Conservation (phyloP, 768 basidiomycete species). For the Pleurotus salmoneostramineus region DNA sequence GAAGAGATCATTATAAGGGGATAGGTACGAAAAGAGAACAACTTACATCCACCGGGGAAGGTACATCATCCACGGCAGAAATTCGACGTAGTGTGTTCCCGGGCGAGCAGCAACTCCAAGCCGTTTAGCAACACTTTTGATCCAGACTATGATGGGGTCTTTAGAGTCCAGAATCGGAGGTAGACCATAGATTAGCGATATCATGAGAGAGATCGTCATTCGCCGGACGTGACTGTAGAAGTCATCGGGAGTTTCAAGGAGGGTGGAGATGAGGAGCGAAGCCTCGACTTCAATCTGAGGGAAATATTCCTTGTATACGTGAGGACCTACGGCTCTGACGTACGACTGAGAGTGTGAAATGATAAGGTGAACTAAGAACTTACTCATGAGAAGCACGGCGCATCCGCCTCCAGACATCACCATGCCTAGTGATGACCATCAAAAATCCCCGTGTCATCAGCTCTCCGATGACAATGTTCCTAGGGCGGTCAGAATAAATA, state of each 20-base stretch:
- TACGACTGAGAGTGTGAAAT: background rate
- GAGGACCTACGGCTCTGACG: background rate
- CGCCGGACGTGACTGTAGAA: conserved; percentile 19
- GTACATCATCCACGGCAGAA: conserved; percentile 25
- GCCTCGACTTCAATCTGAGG: background rate
- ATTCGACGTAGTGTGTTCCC: conserved; percentile 28
- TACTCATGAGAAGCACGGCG: background rate
- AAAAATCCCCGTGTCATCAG: conserved; percentile 23
- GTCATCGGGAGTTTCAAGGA: background rate
- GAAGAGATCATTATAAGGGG: background rate
- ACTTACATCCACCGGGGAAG: conserved; percentile 23
- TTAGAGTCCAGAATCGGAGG: conserved; percentile 2
- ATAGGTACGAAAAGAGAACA: background rate
- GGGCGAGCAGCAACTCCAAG: conserved; percentile 22
- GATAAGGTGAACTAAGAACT: background rate
- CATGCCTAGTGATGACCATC: conserved; percentile 18
- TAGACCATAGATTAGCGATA: conserved; percentile 11
- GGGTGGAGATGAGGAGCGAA: background rate
- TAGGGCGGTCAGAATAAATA: conserved; percentile 21
- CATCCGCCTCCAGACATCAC: background rate
- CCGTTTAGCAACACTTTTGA: conserved; percentile 20
- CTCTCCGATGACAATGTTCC: conserved; percentile 23
- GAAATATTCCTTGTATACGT: background rate
- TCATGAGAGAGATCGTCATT: conserved; percentile 3
- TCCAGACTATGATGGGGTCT: conserved; percentile 17